A percentile compares a stretch with the other conserved stretches of the same genome.
Evolutionary conservation across 257 asterid species (phyloP).

Genomic region (Haberlea rhodopensis): DNA sequence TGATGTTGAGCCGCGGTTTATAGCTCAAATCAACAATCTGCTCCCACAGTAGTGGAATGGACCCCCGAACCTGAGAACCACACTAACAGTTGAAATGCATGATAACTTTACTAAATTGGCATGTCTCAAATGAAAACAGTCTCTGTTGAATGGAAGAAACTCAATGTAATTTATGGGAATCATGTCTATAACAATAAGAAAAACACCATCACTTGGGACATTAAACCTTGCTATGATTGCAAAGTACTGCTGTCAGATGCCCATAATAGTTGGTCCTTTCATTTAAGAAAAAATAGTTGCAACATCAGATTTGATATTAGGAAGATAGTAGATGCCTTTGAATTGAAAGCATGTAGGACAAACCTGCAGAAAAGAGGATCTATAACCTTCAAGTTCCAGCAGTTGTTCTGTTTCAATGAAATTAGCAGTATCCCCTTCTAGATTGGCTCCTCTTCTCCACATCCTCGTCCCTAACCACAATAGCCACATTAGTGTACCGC

Average conservation of each 20-base stretch:
- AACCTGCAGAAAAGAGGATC: constrained; percentile 83
- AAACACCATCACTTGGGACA: constrained; percentile 5
- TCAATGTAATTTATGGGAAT: constrained; percentile 17
- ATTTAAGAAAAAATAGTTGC: constrained; percentile 5
- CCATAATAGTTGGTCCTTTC: constrained; percentile 3
- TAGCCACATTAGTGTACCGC: constrained; percentile 21
- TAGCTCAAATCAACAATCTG: constrained; percentile 99
- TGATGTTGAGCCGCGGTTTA: constrained; percentile 76
- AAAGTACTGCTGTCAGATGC: neutral
- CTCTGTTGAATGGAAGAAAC: constrained; percentile 13
- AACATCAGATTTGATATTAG: constrained; percentile 8
- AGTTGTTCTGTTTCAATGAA: constrained; percentile 92
- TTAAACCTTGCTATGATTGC: constrained; percentile 6
- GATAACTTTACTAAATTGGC: neutral
- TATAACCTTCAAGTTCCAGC: constrained; percentile 60
- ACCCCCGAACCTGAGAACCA: constrained; percentile 81
- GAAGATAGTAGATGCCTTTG: constrained; percentile 9
- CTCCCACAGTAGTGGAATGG: constrained; percentile 97
- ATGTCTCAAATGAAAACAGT: neutral
- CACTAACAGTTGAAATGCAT: constrained; percentile 6
- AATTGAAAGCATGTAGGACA: constrained; percentile 15
- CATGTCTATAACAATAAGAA: too few species aligned
- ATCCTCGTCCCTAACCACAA: constrained; percentile 76
- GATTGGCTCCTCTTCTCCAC: constrained; percentile 99
- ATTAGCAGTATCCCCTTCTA: constrained; percentile 95